Percentiles rank a stretch among this genome's conserved stretches.
These are phyloP conservation scores for Parachaetomium inaequale DNA, from an alignment of 495 filamentous ascomycete genomes.

Conservation along the genomic window DNA sequence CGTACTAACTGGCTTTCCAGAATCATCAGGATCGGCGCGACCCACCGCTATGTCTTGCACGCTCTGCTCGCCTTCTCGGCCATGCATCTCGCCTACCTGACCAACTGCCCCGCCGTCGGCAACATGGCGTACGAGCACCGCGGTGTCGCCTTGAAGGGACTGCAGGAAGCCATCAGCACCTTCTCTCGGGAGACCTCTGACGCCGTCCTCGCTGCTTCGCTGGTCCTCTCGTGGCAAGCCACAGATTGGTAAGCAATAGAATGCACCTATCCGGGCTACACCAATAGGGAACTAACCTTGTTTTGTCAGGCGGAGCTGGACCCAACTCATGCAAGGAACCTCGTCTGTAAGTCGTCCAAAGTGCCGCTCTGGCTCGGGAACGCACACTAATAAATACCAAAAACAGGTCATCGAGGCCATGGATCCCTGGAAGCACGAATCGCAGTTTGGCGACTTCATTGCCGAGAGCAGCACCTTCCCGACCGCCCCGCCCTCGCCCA, in stretches of 20 bases:
- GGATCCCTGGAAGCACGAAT: conserved; percentile 89
- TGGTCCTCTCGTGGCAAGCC: conserved; percentile 93
- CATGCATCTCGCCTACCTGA: conserved; percentile 83
- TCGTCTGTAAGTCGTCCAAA: conserved; percentile 60
- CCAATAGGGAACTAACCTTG: conserved; percentile 30
- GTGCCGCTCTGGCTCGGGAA: conserved; percentile 2
- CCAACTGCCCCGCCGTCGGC: conserved; percentile 73
- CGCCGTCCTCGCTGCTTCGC: conserved; percentile 85
- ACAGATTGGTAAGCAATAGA: conserved; percentile 80
- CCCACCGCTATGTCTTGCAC: conserved; percentile 87
- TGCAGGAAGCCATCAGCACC: conserved; percentile 78
- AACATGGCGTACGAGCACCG: conserved; percentile 85
- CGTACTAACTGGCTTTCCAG: conserved; percentile 49
- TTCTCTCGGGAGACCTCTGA: conserved; percentile 89
- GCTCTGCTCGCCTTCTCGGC: conserved; percentile 86
- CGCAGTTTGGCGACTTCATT: conserved; percentile 78
- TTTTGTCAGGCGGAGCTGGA: conserved; percentile 78
- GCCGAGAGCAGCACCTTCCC: conserved; percentile 67
- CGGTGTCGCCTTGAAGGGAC: conserved; percentile 75
- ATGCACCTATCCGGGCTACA: conserved; percentile 30
- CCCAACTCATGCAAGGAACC: conserved; percentile 85
- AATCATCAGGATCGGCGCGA: conserved; percentile 77
- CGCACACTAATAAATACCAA: conserved; percentile 29
- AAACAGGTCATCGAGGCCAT: conserved; percentile 78
- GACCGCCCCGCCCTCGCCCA: conserved; percentile 57